Evolutionary conservation across 75 land plant species (phyloP), one percentile per base, ranked within the genome.

Genomic region (Pseudotsuga menziesii): DNA sequence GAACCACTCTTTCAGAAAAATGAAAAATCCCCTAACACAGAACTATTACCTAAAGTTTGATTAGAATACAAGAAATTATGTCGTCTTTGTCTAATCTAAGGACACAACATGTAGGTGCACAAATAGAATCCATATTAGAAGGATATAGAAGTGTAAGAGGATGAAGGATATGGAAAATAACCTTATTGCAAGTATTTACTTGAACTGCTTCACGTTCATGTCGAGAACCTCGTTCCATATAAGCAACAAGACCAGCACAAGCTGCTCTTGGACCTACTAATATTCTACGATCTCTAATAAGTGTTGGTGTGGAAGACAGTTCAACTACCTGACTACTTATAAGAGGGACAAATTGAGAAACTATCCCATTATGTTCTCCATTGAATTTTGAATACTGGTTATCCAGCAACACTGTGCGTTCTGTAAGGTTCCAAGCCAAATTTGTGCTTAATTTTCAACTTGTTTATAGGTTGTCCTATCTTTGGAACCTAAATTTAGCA

Each of bases 31-130:
- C 35, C n/a, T 3, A 17, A 17, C 17, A 22, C 41, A 72, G 74
- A 19, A 8, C 36, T 22, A 79, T 78, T 69, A 89, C 99, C 92
- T 97, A 98, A 74, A 97, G 96, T 57, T 97, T 97, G 16, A 98
- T 97, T 57, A 97, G 79, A 73, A 97, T 97, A 62, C 95, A 98
- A 70, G 99, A 98, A 81, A 97, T 97, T 44, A 96, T 83, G 57
- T 95, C 94, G 78, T 97, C 99, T 76, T 92, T 91, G 23, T 98
- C 98, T 71, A 97, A 85, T 52, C 99, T n/a, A n/a, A 97, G 80
- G 25, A 97, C 96, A 39, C 98, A 87, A 61, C 99, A 97, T 48
- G 98, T 90, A 77, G 94, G 90, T 71, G 98, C 99, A 57, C n/a
- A n/a, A n/a, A 97, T 88, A 58, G 92, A 92, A 58, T 94, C 99